Evolutionary conservation across 75 land plant species (phyloP), one percentile per base, ranked within the genome.

Genomic region (Gnetum montanum): DNA sequence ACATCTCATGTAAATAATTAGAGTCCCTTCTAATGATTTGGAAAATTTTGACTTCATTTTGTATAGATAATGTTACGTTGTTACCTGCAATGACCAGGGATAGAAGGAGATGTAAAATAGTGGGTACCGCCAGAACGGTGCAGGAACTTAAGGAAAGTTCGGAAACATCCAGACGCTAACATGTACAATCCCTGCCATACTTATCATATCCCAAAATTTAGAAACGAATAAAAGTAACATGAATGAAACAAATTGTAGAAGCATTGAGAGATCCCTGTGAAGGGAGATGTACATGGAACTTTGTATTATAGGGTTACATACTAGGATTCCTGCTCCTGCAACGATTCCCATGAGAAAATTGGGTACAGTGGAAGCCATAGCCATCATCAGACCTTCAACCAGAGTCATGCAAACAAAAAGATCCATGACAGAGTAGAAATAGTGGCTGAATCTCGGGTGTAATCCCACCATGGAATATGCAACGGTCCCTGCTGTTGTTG

Each of bases 311-410:
- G 41, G 15, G 15, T 11, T 20, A 3, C 25, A 20, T 69, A 69
- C 72, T 60, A 64, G 61, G 51, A 70, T 70, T 38, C 61, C 67
- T 4, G 67, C 72, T 41, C 72, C 61, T 11, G 55, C 63, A 12
- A 70, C 63, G 56, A 70, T 70, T 24, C 72, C 72, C 67, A 70
- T 70, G 6, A 70, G 59, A 22, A 63, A 70, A 40, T 63, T 70
- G 23, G 72, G 67, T 19, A 70, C 68, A n/a, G 63, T 0, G 24
- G 69, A 63, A 11, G 67, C 72, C 11, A 70, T 54, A n/a, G 67
- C 54, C 72, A 70, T 70, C 67, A 70, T 70, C 20, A 70, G 43
- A 50, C 67, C 63, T 33, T 70, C 72, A 3, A 70, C 72, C 20
- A 60, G 60, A 2, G 45, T 31, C 36, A 70, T 34, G 22, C 34